Evolutionary conservation across 169 alveolate genomes (phyloP), one percentile per base, ranked within the genome.

Genomic region (Perkinsus chesapeaki): DNA sequence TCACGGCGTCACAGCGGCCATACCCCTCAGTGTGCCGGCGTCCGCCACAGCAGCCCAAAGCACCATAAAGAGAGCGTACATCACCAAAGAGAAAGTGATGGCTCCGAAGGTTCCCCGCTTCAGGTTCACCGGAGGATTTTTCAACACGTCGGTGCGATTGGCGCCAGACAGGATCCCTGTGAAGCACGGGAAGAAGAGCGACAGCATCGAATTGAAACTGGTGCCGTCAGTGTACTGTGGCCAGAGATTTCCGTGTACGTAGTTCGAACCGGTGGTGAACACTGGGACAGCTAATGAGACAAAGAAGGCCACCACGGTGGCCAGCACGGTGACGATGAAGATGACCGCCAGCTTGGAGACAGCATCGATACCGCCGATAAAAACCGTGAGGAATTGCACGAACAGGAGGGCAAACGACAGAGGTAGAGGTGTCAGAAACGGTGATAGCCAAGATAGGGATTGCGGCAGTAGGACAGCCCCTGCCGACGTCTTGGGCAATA

Each of bases 41-140:
- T 92, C 93, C 19, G 94, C 95, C 39, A 92, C 95, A 34, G 93
- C 60, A n/a, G 94, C 95, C 95, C 95, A 94, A 12, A 94, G 93
- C 47, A 94, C 36, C 72, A 94, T 92, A 73, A 94, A 94, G 48
- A 92, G 82, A 91, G 93, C 47, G 93, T 94, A 94, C 94, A 94
- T 92, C 91, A 94, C 48, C 72, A 92, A 90, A 73, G 94, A 91
- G 92, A 94, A 92, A 38, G 91, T 90, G 92, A 94, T 92, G 5
- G 95, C 94, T 3, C 94, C 94, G 31, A 94, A 91, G 39, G 95
- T 94, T 39, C 95, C 95, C 27, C 72, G 93, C 94, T 93, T 92
- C 91, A 94, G 73, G 93, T 93, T 92, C 82, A 60, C 39, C 27
- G 94, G 94, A 0, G 95, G 95, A 39, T 92, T 92, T 60, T 91